phyloP scores from a whole-genome alignment of 257 asterid species.

The Penstemon davidsonii region DNA sequence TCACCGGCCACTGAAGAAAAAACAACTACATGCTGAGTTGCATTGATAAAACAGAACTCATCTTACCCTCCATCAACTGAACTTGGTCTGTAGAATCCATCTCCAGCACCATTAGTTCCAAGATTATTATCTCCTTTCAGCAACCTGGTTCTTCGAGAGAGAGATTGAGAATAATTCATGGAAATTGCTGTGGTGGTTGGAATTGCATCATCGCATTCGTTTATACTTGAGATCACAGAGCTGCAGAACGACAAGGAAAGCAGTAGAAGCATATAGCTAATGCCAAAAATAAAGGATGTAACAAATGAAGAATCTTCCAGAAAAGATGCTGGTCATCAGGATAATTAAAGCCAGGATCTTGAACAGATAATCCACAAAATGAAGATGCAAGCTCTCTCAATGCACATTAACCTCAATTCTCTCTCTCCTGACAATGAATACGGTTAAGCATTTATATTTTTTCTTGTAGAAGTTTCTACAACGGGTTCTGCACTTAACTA shows the following conservation, averaged over 20 bases:
- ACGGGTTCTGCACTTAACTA: conserved; percentile 1
- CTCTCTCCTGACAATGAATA: conserved; percentile 15
- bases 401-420: conserved; percentile 19
- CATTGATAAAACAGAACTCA: conserved; percentile 19
- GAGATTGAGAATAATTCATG: conserved; percentile 63
- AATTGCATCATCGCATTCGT: conserved; percentile 72
- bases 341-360: conserved; percentile 22
- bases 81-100: conserved; percentile 61
- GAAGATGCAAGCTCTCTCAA: conserved; percentile 12
- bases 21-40: conserved; percentile 16
- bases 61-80: conserved; percentile 88
- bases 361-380: conserved; percentile 11
- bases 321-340: conserved; percentile 18
- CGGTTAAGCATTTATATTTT: not conserved
- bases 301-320: conserved; percentile 3
- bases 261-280: conserved; percentile 28
- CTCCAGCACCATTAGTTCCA: conserved; percentile 55
- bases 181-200: conserved; percentile 68
- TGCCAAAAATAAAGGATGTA: conserved; percentile 12
- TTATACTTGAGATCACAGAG: conserved; percentile 57
- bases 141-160: conserved; percentile 91
- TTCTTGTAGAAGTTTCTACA: not conserved
- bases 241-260: conserved; percentile 58
- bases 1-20: conserved; percentile 18
- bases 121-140: conserved; percentile 69